A percentile compares a stretch with the other conserved stretches of the same genome.
Conservation (phyloP, 1,284 basidiomycete genomes). For the Ganoderma boninense region DNA sequence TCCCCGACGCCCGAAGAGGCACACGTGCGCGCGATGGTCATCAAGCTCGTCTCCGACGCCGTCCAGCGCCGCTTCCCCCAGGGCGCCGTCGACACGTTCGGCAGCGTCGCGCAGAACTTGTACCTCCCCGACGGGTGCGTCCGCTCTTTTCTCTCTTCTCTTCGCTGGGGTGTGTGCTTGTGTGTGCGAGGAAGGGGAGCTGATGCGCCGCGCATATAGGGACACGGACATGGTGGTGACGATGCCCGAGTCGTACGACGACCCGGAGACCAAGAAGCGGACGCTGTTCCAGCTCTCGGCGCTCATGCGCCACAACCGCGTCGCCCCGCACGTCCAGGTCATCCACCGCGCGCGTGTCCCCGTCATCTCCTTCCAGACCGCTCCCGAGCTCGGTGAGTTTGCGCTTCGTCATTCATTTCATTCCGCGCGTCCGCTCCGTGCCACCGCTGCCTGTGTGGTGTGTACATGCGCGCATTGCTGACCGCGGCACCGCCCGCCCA, state of each 20-base stretch:
- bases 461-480: not conserved
- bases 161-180: no score
- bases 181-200: not conserved
- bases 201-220: conserved; percentile 27
- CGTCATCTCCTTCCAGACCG: conserved; percentile 64
- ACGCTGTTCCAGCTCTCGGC: conserved; percentile 40
- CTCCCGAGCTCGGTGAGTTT: conserved; percentile 46
- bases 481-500: conserved; percentile 4
- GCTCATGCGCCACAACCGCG: conserved; percentile 38
- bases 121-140: conserved; percentile 43
- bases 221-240: conserved; percentile 48
- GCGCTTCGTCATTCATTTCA: not conserved
- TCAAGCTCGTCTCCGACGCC: conserved; percentile 34
- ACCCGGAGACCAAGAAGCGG: conserved; percentile 31
- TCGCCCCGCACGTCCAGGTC: conserved; percentile 52
- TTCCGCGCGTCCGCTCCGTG: not conserved
- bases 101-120: conserved; percentile 41
- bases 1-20: conserved; percentile 39
- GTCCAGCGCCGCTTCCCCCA: conserved; percentile 34
- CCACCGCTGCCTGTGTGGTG: not conserved
- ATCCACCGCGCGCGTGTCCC: conserved; percentile 65
- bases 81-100: conserved; percentile 37
- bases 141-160: not conserved
- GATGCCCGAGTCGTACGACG: conserved; percentile 31
- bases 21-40: conserved; percentile 36